These are phyloP conservation scores for Neltuma alba DNA, from an alignment of 306 rosid species.

Conservation along the genomic window DNA sequence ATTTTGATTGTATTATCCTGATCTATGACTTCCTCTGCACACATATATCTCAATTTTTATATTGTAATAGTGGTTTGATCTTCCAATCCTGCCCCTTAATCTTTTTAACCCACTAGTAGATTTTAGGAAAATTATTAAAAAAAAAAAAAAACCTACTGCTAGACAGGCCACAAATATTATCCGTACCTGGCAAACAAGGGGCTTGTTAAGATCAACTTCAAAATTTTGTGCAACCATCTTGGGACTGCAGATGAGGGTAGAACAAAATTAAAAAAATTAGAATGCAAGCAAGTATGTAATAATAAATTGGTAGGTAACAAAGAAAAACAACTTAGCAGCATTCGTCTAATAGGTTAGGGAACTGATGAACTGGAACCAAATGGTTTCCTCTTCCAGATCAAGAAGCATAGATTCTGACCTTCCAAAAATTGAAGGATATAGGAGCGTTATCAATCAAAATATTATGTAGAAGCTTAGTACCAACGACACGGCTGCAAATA, in stretches of 20 bases:
- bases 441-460: neutral
- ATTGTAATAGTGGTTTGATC: neutral
- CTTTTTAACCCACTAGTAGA: neutral
- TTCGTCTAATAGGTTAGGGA: neutral
- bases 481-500: neutral
- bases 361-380: neutral
- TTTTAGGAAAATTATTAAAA: neutral
- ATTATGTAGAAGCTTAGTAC: neutral
- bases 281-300: neutral
- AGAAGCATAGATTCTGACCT: neutral
- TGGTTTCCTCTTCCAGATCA: neutral
- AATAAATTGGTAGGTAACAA: neutral
- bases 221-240: conserved; percentile 71
- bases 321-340: neutral
- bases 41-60: neutral
- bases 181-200: conserved; percentile 83
- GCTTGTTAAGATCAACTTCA: conserved; percentile 70
- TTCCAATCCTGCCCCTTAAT: neutral
- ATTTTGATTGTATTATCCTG: neutral
- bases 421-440: neutral
- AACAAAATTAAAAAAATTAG: neutral
- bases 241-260: conserved; percentile 26
- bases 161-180: neutral
- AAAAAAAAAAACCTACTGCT: neutral
- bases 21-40: neutral